phyloP scores from a whole-genome alignment of 495 filamentous ascomycete species.

The Alectoria sarmentosa region DNA sequence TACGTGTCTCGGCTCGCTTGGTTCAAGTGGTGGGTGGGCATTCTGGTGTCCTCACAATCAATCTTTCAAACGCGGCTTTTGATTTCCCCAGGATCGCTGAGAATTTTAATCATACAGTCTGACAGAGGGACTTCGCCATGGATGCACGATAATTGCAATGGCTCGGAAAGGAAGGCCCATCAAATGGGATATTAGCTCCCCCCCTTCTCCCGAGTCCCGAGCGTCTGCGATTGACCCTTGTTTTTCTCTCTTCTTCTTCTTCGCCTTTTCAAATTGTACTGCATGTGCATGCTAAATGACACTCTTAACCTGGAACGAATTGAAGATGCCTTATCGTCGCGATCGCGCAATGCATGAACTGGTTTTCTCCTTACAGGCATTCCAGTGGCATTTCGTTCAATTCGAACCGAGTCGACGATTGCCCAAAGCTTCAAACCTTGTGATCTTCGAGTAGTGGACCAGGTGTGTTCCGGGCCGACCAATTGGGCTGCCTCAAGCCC shows the following conservation, averaged over 20 bases:
- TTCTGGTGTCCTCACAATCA: not conserved
- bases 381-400: not conserved
- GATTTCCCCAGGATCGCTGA: constrained; percentile 6
- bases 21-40: not conserved
- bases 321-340: constrained; percentile 1
- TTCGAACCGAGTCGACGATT: not conserved
- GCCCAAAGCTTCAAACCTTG: too few relatives aligned
- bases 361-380: not conserved
- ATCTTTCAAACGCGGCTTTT: not conserved
- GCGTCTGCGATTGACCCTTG: not conserved
- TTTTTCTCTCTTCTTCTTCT: not conserved
- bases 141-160: constrained; percentile 14
- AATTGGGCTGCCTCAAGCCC: constrained; percentile 20
- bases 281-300: constrained; percentile 5
- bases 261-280: not conserved
- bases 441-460: constrained; percentile 1
- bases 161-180: constrained; percentile 16
- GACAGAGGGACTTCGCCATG: not conserved
- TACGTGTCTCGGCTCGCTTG: constrained; percentile 14
- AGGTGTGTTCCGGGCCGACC: constrained; percentile 18
- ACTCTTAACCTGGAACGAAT: constrained; percentile 6
- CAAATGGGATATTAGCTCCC: constrained; percentile 12
- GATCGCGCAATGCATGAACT: constrained; percentile 8
- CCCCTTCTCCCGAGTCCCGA: constrained; percentile 9
- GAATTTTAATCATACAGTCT: constrained; percentile 4